Evolutionary conservation across 352 stramenopile genomes (phyloP), one percentile per base, ranked within the genome.

Genomic region (Globisporangium acanthophoron): DNA sequence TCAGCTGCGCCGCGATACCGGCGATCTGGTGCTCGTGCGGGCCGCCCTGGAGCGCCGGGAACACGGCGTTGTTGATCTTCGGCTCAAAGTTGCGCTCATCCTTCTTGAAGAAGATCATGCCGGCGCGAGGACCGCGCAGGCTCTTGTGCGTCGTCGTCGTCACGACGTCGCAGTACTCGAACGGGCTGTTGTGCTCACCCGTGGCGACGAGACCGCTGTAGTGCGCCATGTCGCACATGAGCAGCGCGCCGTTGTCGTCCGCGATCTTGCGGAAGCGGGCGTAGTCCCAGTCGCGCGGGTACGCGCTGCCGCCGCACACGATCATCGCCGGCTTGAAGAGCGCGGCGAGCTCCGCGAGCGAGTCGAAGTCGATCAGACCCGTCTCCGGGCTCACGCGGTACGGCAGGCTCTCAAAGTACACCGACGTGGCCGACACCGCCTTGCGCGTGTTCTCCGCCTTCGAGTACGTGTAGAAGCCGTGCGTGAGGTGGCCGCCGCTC

Each of bases 161-260:
- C 5, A 99, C 97, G 21, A 99, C 84, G 80, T 99, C 97, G 58
- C 95, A 98, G 79, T 97, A 97, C 45, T 98, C 83, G 72, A 99
- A 99, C 13, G 97, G 97, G 73, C 76, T 97, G 11, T 71, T 71
- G 65, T 96, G 94, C 69, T 99, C 96, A 45, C 85, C 68, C n/a
- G 96, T 98, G 27, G 88, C 97, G 2, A 99, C 96, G 20, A 99
- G 84, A 50, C 97, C 97, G 50, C 85, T 98, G 78, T 99, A 99
- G 78, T 99, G 97, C 8, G 97, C 97, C 97, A 99, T 99, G 75
- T 99, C 97, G 70, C 97, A 98, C 87, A 99, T 98, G 27, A 99
- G 77, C 59, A 99, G 77, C 31, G 95, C 78, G 48, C 97, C 96
- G 64, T 99, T 99, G 62, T 94, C 94, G 74, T 99, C 96, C 16